Evolutionary conservation across 345 rosid species (phyloP).

Genomic region (Mercurialis annua): DNA sequence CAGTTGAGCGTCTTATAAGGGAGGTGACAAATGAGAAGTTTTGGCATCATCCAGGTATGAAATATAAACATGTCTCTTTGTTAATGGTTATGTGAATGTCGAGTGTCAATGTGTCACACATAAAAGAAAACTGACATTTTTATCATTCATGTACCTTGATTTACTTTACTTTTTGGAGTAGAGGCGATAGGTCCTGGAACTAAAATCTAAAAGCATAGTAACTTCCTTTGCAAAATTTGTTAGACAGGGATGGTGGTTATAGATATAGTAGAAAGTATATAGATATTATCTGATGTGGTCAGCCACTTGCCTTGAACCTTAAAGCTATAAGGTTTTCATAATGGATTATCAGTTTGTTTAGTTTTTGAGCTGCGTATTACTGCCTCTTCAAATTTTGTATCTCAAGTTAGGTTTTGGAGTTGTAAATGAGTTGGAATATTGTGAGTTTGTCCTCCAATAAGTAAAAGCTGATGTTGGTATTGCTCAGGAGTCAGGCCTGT

Average conservation of each 20-base stretch:
- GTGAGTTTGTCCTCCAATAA: constrained; percentile 4
- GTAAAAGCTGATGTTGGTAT: constrained; percentile 26
- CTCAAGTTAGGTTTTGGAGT: constrained; percentile 1
- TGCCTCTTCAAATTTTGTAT: not conserved
- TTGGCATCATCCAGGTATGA: constrained; percentile 84
- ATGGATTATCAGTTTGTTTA: not conserved
- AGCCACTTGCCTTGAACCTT: not conserved
- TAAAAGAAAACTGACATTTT: not conserved
- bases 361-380: not conserved
- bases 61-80: not conserved
- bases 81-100: not conserved
- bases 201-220: not conserved
- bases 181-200: not conserved
- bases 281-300: not conserved
- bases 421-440: constrained; percentile 16
- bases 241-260: not conserved
- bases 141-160: not conserved
- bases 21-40: constrained; percentile 93
- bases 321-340: not conserved
- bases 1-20: constrained; percentile 98
- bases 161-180: not conserved
- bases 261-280: not conserved
- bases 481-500: constrained; percentile 29
- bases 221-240: not conserved
- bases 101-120: not conserved